Percentiles rank a stretch among this genome's conserved stretches.
phyloP scores from a whole-genome alignment of 192 early-diverging fungal genomes.

The Podila verticillata region DNA sequence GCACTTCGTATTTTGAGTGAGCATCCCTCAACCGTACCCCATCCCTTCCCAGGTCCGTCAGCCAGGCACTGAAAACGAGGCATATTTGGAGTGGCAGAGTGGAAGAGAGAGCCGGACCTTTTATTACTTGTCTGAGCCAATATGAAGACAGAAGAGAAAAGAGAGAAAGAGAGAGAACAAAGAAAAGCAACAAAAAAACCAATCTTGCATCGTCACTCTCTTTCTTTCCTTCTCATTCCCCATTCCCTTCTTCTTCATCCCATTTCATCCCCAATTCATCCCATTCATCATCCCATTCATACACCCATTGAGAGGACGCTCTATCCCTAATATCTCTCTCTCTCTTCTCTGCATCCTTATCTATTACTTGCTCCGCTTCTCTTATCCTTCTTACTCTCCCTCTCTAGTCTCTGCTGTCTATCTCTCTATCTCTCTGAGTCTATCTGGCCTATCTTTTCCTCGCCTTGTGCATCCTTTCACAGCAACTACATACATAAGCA shows the following conservation, averaged over 20 bases:
- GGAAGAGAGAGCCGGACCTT: neutral
- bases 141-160: too few species aligned
- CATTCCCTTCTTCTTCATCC: slow-evolving; percentile 8
- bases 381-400: neutral
- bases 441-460: neutral
- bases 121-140: neutral
- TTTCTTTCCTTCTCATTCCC: slow-evolving; percentile 4
- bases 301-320: neutral
- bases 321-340: too few species aligned
- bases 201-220: neutral
- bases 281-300: neutral
- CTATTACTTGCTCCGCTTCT: neutral
- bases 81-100: too few species aligned
- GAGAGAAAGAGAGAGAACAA: too few species aligned
- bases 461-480: neutral
- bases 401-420: neutral
- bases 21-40: too few species aligned
- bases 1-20: too few species aligned
- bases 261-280: slow-evolving; percentile 4
- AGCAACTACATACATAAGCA: neutral
- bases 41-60: too few species aligned
- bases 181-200: neutral
- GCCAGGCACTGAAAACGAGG: too few species aligned
- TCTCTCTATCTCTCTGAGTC: neutral
- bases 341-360: neutral